Evolutionary conservation across 768 basidiomycete species (phyloP).

Genomic region (Sporobolomyces pararoseus): DNA sequence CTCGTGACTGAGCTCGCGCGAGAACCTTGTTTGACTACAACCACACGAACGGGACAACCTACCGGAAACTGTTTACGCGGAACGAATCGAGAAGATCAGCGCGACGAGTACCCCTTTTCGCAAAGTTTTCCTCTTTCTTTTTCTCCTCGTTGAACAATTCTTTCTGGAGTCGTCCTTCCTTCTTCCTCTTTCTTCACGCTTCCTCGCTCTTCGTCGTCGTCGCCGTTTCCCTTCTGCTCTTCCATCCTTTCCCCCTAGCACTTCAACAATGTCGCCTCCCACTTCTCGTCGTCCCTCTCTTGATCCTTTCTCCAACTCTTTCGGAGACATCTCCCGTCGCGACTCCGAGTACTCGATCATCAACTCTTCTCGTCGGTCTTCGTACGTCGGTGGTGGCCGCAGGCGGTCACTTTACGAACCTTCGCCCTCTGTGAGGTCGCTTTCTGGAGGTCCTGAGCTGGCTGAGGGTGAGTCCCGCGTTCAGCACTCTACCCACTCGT

Average conservation of each 20-base stretch:
- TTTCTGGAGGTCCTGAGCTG: slow-evolving; percentile 20
- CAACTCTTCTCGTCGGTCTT: slow-evolving; percentile 3
- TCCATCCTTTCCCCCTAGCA: not conserved
- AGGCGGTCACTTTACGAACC: slow-evolving; percentile 16
- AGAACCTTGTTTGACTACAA: slow-evolving; percentile 7
- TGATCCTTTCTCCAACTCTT: slow-evolving; percentile 1
- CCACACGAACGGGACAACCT: too few species aligned
- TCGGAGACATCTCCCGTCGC: not conserved
- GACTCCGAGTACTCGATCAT: not conserved
- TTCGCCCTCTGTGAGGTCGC: not conserved
- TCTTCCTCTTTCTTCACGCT: not conserved
- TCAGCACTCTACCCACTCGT: not conserved
- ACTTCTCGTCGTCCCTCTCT: slow-evolving; percentile 16
- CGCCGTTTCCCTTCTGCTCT: not conserved
- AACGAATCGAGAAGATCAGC: slow-evolving; percentile 5
- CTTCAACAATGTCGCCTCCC: slow-evolving; percentile 5
- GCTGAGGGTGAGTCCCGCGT: slow-evolving; percentile 5
- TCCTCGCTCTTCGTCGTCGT: not conserved
- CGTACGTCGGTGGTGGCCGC: not conserved
- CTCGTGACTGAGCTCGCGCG: not conserved
- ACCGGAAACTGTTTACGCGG: not conserved
- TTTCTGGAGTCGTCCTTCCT: not conserved
- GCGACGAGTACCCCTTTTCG: not conserved
- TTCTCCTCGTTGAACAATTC: not conserved
- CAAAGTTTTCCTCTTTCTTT: not conserved